Base-by-base conservation (phyloP, 2,329 filamentous ascomycete genomes). In the Clonostachys chloroleuca region DNA sequence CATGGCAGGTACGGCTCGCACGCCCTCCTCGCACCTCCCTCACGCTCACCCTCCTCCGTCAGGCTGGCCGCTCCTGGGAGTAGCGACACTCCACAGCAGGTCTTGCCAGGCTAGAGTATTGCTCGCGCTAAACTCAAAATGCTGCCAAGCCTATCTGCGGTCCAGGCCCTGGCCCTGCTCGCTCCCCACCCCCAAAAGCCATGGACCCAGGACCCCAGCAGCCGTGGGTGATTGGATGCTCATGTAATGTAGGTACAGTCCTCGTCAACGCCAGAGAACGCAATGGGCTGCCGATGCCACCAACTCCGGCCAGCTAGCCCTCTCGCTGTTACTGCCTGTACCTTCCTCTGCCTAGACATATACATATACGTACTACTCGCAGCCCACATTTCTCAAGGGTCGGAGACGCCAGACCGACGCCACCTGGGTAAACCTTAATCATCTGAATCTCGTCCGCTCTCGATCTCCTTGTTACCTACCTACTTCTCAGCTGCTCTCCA, bases 61-160 rank as follows among this genome's bases (percentile, higher is more conserved):
- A 14, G 42, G 13, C 42, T 43, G 42, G 24, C 42, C 30, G 42
- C 34, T 12, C 34, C 42, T 43, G 18, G 24, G 14, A 30, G 16
- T 14, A 30, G 40, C 24, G 12, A 18, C n/a, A 18, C 13, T 41
- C 40, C 24, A 17, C 40, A 16, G 39, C 12, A 5, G 24, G n/a
- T 20, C 12, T 13, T 41, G 40, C 17, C 12, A 40, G 37, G n/a
- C 17, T n/a, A n/a, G 14, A 17, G n/a, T 49, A 49, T 49, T 48
- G 44, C 37, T 44, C 43, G 40, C 49, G 46, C 49, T 51, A 47
- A 51, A 51, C 49, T 51, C 46, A 51, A 51, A 48, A 51, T n/a
- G 46, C 46, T 45, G 49, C 49, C 46, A 47, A 51, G 46, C n/a
- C 45, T 34, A 17, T 35, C 43, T 24, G 40, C 42, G 45, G 45